Conservation (phyloP, 345 rosid genomes). For the Syzygium oleosum region DNA sequence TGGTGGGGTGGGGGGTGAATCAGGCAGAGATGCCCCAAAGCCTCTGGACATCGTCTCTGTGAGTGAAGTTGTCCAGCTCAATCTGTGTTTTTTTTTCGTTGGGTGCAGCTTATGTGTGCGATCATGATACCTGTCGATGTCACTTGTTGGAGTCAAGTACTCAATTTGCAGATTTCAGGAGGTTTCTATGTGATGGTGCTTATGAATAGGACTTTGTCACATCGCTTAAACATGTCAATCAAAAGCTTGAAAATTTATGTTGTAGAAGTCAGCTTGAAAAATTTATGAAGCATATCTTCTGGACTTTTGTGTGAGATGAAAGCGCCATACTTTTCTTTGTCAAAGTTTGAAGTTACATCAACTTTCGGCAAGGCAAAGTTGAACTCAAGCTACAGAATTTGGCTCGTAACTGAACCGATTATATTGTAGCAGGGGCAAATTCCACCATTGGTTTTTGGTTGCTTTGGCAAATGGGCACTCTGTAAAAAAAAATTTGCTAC, state of each 20-base stretch:
- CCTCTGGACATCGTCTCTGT: constrained; percentile 82
- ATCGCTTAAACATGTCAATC: neutral
- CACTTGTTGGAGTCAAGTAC: neutral
- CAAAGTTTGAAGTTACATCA: neutral
- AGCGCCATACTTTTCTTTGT: neutral
- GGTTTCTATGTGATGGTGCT: neutral
- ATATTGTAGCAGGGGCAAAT: neutral
- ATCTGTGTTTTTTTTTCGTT: neutral
- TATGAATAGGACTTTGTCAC: neutral
- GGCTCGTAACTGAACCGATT: neutral
- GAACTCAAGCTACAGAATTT: neutral
- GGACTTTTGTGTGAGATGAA: neutral
- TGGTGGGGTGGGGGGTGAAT: constrained; percentile 20
- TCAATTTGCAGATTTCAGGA: neutral
- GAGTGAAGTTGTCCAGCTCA: constrained; percentile 5
- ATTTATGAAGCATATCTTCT: neutral
- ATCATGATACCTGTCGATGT: neutral
- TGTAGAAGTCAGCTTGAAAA: neutral
- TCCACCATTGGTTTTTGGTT: neutral
- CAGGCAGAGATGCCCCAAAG: constrained; percentile 74
- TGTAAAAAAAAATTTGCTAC: neutral
- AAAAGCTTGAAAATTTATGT: neutral
- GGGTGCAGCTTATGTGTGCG: neutral
- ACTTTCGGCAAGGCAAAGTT: neutral
- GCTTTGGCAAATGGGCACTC: neutral